Percentiles rank a stretch among this genome's conserved stretches.
phyloP scores from a whole-genome alignment of 768 basidiomycete genomes.

The Boletus edulis region DNA sequence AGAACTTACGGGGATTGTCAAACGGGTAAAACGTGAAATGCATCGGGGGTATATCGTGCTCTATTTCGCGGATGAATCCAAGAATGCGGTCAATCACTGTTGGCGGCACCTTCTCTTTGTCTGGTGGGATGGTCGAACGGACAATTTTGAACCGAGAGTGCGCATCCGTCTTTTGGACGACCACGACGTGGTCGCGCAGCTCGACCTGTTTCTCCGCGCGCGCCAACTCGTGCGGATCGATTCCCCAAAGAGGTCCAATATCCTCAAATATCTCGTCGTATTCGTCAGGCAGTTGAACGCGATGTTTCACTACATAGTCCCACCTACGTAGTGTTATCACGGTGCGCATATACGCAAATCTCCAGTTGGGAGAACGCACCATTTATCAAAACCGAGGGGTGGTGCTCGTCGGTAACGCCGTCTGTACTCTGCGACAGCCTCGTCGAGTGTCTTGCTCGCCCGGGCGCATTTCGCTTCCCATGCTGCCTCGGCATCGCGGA shows the following conservation, averaged over 20 bases:
- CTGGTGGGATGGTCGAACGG: slow-evolving; percentile 7
- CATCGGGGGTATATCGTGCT: slow-evolving; percentile 31
- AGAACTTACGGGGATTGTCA: slow-evolving; percentile 30
- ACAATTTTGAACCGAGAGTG: slow-evolving; percentile 13
- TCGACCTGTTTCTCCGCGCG: slow-evolving; percentile 22
- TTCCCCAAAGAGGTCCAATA: slow-evolving; percentile 37
- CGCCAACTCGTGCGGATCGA: slow-evolving; percentile 30
- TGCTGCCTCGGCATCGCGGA: slow-evolving; percentile 32
- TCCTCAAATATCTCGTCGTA: slow-evolving; percentile 44
- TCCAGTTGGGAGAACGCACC: slow-evolving; percentile 24
- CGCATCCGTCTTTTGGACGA: slow-evolving; percentile 22
- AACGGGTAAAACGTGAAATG: slow-evolving; percentile 29
- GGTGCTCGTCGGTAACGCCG: slow-evolving; percentile 35
- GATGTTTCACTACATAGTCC: slow-evolving; percentile 38
- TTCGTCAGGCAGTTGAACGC: slow-evolving; percentile 43
- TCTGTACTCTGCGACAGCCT: slow-evolving; percentile 40
- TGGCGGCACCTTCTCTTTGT: neutral
- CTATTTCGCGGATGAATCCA: slow-evolving; percentile 25
- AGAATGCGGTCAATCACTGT: slow-evolving; percentile 14
- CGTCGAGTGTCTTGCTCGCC: slow-evolving; percentile 36
- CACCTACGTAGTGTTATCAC: slow-evolving; percentile 29
- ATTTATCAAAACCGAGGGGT: slow-evolving; percentile 42
- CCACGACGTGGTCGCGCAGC: slow-evolving; percentile 7
- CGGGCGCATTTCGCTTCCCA: slow-evolving; percentile 36
- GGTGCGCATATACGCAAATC: too few relatives aligned